These are phyloP conservation scores for Thermothielavioides terrestris DNA, from an alignment of 495 filamentous ascomycete genomes.

Conservation along the genomic window DNA sequence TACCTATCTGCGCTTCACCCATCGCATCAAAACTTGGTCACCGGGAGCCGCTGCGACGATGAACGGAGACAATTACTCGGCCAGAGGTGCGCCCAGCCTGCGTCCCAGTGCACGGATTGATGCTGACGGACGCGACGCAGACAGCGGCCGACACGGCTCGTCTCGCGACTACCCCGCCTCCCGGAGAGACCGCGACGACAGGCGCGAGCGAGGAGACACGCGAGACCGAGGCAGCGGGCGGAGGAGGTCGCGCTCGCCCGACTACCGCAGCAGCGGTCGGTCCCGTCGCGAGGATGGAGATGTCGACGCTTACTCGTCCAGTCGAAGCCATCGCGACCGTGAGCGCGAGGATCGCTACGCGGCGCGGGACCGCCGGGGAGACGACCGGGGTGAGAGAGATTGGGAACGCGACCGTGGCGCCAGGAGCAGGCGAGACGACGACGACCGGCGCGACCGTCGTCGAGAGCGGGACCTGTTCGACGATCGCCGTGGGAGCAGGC, in stretches of 20 bases:
- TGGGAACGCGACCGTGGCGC: conserved; percentile 65
- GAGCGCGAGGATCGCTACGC: conserved; percentile 86
- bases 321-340: conserved; percentile 79
- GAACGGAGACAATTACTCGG: conserved; percentile 83
- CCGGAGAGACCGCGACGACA: conserved; percentile 44
- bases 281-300: conserved; percentile 59
- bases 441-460: conserved; percentile 53
- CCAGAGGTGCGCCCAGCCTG: conserved; percentile 52
- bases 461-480: conserved; percentile 38
- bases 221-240: conserved; percentile 49
- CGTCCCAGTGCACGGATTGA: conserved; percentile 10
- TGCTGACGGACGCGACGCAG: conserved; percentile 30
- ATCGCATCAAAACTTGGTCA: conserved; percentile 8
- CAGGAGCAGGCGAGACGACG: conserved; percentile 50
- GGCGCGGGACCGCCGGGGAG: conserved; percentile 45
- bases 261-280: conserved; percentile 46
- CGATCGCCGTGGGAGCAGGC: conserved; percentile 43
- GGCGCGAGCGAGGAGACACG: conserved; percentile 31
- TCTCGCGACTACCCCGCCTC: conserved; percentile 61
- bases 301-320: conserved; percentile 80
- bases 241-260: conserved; percentile 66
- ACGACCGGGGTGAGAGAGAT: conserved; percentile 35
- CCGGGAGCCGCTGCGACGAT: conserved; percentile 42
- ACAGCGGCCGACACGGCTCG: conserved; percentile 56
- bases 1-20: conserved; percentile 2